A percentile compares a stretch with the other conserved stretches of the same genome.
Evolutionary conservation across 306 rosid species (phyloP).

Genomic region (Spatholobus suberectus): DNA sequence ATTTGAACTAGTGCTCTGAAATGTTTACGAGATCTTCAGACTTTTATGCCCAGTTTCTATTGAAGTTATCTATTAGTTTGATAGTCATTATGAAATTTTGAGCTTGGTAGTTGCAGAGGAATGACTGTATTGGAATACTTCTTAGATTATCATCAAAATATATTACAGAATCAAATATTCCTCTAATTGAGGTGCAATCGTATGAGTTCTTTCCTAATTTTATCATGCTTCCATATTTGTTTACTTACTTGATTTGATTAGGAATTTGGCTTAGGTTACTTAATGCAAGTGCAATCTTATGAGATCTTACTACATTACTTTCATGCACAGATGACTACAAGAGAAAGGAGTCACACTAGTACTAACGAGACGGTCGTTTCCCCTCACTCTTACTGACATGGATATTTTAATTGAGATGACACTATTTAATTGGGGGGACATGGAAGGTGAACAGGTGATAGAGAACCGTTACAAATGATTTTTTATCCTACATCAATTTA

Average conservation of each 20-base stretch:
- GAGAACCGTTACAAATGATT: too few relatives aligned
- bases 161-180: neutral
- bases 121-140: neutral
- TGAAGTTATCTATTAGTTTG: neutral
- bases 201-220: neutral
- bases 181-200: neutral
- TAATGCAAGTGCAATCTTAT: too few relatives aligned
- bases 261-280: neutral
- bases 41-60: neutral
- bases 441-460: too few relatives aligned
- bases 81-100: neutral
- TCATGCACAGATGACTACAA: too few relatives aligned
- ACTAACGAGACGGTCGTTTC: too few relatives aligned
- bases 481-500: too few relatives aligned
- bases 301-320: too few relatives aligned
- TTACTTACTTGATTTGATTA: neutral
- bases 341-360: too few relatives aligned
- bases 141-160: neutral
- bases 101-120: neutral
- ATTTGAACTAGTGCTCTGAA: slow-evolving; percentile 28
- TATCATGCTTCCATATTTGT: neutral
- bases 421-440: too few relatives aligned
- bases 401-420: too few relatives aligned
- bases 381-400: too few relatives aligned
- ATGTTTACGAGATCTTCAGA: neutral